These are phyloP conservation scores for Nemania bipapillata DNA, from an alignment of 2,329 filamentous ascomycete species.

Conservation along the genomic window DNA sequence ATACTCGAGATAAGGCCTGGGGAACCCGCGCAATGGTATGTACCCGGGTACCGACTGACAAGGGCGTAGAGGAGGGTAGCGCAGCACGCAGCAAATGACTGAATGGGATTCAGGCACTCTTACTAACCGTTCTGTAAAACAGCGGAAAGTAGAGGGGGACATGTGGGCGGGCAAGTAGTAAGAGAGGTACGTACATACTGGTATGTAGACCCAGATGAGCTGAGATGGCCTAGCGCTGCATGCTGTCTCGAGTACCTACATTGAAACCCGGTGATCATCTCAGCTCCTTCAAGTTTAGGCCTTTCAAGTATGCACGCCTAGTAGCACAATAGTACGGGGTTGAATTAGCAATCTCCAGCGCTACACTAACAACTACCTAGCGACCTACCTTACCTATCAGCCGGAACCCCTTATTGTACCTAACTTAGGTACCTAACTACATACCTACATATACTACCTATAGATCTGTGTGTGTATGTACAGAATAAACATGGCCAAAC, in stretches of 20 bases:
- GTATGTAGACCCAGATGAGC: slow-evolving; percentile 24
- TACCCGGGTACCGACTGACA: slow-evolving; percentile 13
- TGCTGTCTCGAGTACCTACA: slow-evolving; percentile 29
- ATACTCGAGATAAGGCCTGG: slow-evolving; percentile 27
- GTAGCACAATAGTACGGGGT: not conserved
- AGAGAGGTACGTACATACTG: not conserved
- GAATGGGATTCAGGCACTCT: slow-evolving; percentile 21
- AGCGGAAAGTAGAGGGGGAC: slow-evolving; percentile 14
- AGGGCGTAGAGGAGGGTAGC: slow-evolving; percentile 22
- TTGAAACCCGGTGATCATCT: slow-evolving; percentile 25
- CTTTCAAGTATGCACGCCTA: slow-evolving; percentile 1
- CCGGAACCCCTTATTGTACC: not conserved
- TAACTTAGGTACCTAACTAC: not conserved
- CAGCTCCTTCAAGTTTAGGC: slow-evolving; percentile 22
- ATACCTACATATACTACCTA: not conserved
- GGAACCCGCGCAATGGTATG: slow-evolving; percentile 6
- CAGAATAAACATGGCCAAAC: not conserved
- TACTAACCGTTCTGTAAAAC: not conserved
- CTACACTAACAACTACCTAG: not conserved
- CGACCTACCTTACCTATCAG: not conserved
- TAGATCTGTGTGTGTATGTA: not conserved
- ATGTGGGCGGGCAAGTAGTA: slow-evolving; percentile 21
- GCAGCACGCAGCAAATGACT: slow-evolving; percentile 30
- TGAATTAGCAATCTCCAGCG: slow-evolving; percentile 1
- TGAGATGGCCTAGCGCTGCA: slow-evolving; percentile 32